phyloP scores from a whole-genome alignment of 2,329 filamentous ascomycete species.

The Phoma sp. region DNA sequence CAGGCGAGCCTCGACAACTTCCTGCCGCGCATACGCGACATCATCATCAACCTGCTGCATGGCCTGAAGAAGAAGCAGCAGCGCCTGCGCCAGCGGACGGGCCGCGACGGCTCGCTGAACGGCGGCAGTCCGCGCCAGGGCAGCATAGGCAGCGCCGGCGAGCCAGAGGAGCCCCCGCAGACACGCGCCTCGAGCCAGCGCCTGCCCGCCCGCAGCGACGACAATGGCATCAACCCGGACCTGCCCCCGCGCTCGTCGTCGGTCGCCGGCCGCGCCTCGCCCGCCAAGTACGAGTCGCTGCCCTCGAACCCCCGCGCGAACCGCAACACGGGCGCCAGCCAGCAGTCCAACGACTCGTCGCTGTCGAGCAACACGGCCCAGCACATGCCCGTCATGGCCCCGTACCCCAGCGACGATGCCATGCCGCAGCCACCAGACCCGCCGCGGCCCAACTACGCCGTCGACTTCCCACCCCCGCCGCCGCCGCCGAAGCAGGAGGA shows the following conservation, averaged over 20 bases:
- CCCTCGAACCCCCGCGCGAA: slow-evolving; percentile 45
- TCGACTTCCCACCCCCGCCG: slow-evolving; percentile 74
- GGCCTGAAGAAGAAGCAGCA: slow-evolving; percentile 97
- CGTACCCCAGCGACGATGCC: slow-evolving; percentile 70
- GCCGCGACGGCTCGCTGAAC: slow-evolving; percentile 55
- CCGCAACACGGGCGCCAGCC: slow-evolving; percentile 43
- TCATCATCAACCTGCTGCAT: slow-evolving; percentile 96
- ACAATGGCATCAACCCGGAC: slow-evolving; percentile 50
- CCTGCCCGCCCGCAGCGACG: slow-evolving; percentile 51
- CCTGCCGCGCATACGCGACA: slow-evolving; percentile 92
- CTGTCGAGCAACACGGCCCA: slow-evolving; percentile 79
- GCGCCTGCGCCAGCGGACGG: slow-evolving; percentile 70
- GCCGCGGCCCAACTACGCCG: slow-evolving; percentile 54
- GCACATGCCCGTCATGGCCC: slow-evolving; percentile 75
- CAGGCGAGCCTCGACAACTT: slow-evolving; percentile 93
- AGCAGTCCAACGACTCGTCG: slow-evolving; percentile 60
- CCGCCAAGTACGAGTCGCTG: slow-evolving; percentile 51
- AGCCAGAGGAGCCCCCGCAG: slow-evolving; percentile 50
- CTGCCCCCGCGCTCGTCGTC: slow-evolving; percentile 59
- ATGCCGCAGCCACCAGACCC: slow-evolving; percentile 52
- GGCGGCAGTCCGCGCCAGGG: slow-evolving; percentile 50
- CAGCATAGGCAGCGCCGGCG: slow-evolving; percentile 43
- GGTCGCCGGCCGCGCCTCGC: slow-evolving; percentile 54
- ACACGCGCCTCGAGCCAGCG: slow-evolving; percentile 52
- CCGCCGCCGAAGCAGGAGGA: slow-evolving; percentile 85